Percentiles rank a stretch among this genome's conserved stretches.
Conservation (phyloP, 306 rosid genomes). For the Rosa persica region DNA sequence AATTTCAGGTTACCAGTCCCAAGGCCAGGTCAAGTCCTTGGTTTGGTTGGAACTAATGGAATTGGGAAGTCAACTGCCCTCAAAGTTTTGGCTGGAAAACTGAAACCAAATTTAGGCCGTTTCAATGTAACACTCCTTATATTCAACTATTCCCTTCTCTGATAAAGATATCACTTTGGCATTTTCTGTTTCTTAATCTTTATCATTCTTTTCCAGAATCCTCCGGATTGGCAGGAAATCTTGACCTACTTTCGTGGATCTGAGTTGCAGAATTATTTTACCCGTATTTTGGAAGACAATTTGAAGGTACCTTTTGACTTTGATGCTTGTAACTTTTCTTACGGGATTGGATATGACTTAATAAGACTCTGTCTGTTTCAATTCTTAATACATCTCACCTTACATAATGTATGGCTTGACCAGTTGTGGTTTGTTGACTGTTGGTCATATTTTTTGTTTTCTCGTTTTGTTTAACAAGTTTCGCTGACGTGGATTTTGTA, state of each 20-base stretch:
- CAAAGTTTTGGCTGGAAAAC: slow-evolving; percentile 89
- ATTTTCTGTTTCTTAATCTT: background rate
- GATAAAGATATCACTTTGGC: slow-evolving; percentile 1
- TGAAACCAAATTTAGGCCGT: slow-evolving; percentile 94
- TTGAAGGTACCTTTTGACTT: slow-evolving; percentile 55
- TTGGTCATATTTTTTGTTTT: background rate
- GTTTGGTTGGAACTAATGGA: slow-evolving; percentile 95
- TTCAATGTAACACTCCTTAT: slow-evolving; percentile 56
- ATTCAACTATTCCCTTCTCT: background rate
- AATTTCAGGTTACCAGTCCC: slow-evolving; percentile 86
- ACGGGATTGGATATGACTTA: background rate
- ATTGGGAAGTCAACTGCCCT: slow-evolving; percentile 99
- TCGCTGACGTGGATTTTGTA: background rate
- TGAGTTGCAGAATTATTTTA: slow-evolving; percentile 91
- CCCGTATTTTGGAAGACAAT: slow-evolving; percentile 91
- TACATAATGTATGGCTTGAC: background rate
- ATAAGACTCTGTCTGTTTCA: background rate
- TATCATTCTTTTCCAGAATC: slow-evolving; percentile 50
- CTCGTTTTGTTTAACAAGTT: background rate
- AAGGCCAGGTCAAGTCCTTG: slow-evolving; percentile 97
- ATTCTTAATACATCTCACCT: background rate
- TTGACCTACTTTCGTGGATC: slow-evolving; percentile 93
- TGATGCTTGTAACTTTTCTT: background rate
- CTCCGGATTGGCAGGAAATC: slow-evolving; percentile 99
- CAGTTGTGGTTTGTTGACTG: background rate